These are phyloP conservation scores for Pseudonectria buxi DNA, from an alignment of 2,329 filamentous ascomycete genomes.

Conservation along the genomic window DNA sequence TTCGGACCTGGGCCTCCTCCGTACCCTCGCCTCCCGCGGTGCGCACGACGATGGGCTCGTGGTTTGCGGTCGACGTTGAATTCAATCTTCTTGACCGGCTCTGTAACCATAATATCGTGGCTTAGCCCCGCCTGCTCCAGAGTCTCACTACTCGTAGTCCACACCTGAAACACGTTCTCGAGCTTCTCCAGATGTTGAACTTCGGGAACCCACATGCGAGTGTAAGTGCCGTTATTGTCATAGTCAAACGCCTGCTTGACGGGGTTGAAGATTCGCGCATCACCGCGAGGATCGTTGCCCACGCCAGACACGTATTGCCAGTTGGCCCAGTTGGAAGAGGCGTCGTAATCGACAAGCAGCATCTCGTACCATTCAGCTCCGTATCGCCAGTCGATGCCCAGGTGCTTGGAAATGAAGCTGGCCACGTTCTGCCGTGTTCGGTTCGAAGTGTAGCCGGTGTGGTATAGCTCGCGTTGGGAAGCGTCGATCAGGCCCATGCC, in stretches of 20 bases:
- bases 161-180: constrained; percentile 62
- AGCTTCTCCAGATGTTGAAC: constrained; percentile 46
- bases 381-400: constrained; percentile 71
- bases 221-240: constrained; percentile 61
- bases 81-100: constrained; percentile 58
- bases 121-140: constrained; percentile 50
- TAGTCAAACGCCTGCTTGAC: constrained; percentile 77
- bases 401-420: constrained; percentile 64
- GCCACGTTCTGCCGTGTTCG: constrained; percentile 71
- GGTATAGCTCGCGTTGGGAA: constrained; percentile 64
- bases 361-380: constrained; percentile 80
- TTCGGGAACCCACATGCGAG: constrained; percentile 68
- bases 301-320: constrained; percentile 80
- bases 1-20: constrained; percentile 15
- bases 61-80: constrained; percentile 52
- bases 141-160: constrained; percentile 54
- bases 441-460: constrained; percentile 74
- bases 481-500: constrained; percentile 75
- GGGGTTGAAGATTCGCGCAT: constrained; percentile 71
- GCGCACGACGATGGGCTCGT: constrained; percentile 15
- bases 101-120: constrained; percentile 57
- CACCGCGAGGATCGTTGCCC: constrained; percentile 68
- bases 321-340: constrained; percentile 71
- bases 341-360: constrained; percentile 68
- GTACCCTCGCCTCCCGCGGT: constrained; percentile 18